Base-by-base conservation (phyloP, 345 rosid species). In the Lepidium sativum region DNA sequence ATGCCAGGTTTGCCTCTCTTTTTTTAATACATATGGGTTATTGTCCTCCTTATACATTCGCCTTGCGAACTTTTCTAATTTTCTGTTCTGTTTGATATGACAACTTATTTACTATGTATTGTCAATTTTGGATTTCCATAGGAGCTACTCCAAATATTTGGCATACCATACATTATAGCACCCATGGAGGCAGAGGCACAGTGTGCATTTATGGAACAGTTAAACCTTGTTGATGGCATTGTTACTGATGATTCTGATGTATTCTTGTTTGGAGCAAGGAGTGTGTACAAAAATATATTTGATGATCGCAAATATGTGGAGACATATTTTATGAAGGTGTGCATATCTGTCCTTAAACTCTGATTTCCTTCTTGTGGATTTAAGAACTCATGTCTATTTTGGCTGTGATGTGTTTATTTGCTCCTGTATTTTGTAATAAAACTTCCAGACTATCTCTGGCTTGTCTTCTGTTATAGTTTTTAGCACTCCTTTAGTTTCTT, bases 101-200 rank as follows among this genome's bases (percentile, higher is more conserved):
- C 17, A 50, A 14, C 50, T 35, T 43, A 43, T 5, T 25, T 60
- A 44, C 2, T 20, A 20, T 20, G 18, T 29, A 13, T 29, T 52
- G 47, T 45, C 65, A 34, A 11, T 49, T 40, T 67, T 69, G 62
- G 15, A 35, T 62, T 54, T 61, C 8, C 65, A 61, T 64, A 94
- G 99, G 99, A 94, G 68, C 85, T 94, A 72, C 81, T 94, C 74
- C 96, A 94, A 81, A 88, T 90, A 79, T 94, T 94, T 87, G 99
- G 99, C 72, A 58, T 94, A 75, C 99, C 97, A 13, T 94, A 90
- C 79, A 85, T 90, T 45, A 82, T 94, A 71, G 96, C 99, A 65
- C 97, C 97, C 65, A 90, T 88, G 97, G 99, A 94, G 78, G 99
- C 96, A 57, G 99, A 94, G 77, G 99, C 99, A 64, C 96, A 90